Base-by-base conservation (phyloP, 441 rosid species). In the Pelargonium citronellum region DNA sequence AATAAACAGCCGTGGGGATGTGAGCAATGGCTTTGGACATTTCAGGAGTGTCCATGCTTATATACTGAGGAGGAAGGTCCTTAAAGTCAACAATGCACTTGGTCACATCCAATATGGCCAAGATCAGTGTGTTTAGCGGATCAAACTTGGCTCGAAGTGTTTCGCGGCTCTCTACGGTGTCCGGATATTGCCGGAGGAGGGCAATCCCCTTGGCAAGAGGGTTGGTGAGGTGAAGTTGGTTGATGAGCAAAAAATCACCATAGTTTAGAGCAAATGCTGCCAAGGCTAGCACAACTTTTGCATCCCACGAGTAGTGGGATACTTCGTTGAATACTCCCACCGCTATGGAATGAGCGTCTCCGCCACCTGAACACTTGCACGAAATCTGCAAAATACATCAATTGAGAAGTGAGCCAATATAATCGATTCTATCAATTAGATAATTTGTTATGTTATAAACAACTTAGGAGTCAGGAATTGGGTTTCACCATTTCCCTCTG, bases 181-280 rank as follows among this genome's bases (percentile, higher is more conserved):
- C 76, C 0, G 86, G 83, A 66, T 79, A 66, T 70, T 85, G 85
- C 77, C 76, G 81, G 69, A 85, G 83, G 16, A 71, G 67, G 13
- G 83, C 82, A 3, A 83, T 69, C 5, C 76, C 78, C 71, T 79
- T 85, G 71, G 88, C 86, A 0, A 85, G 85, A 16, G 76, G 64
- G 75, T 85, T 83, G 55, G 66, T 68, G 5, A 76, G 68, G 72
- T 72, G 76, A 64, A 85, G 84, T 73, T 84, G 88, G 19, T 73
- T 76, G 13, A 79, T 74, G 63, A 85, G 78, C 83, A 79, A 81
- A 67, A 83, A 83, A 74, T 85, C 86, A 0, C 88, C 88, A 7
- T 81, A 83, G 70, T 49, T 66, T 53, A 78, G 67, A 0, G 88
- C 79, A 61, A 85, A 85, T 7, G 85, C 85, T 0, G 85, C 81